phyloP scores from a whole-genome alignment of 306 rosid species.

The Cucurbita moschata region DNA sequence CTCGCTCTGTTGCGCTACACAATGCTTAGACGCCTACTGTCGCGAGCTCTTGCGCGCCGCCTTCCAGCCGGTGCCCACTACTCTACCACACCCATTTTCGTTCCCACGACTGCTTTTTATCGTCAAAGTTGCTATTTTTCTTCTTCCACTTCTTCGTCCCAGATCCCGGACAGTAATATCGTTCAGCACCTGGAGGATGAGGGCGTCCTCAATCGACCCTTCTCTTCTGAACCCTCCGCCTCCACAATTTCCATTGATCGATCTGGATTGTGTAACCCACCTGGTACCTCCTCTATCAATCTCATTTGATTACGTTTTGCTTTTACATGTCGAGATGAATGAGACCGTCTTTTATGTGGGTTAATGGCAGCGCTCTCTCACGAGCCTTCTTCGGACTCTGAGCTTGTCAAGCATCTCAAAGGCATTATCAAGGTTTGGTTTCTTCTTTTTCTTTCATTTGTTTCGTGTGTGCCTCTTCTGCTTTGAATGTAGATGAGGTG shows the following conservation, averaged over 20 bases:
- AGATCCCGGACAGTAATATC: constrained; percentile 9
- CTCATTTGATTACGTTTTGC: constrained; percentile 1
- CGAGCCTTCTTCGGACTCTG: constrained; percentile 29
- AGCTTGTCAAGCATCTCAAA: constrained; percentile 46
- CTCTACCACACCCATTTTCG: background rate
- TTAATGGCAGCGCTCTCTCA: constrained; percentile 31
- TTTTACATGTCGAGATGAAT: background rate
- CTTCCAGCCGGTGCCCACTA: constrained; percentile 1
- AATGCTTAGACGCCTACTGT: constrained; percentile 28
- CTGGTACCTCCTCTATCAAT: constrained; percentile 10
- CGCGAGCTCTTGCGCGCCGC: constrained; percentile 14
- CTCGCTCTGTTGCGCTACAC: background rate
- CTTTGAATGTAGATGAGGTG: background rate
- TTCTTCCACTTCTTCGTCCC: constrained; percentile 22
- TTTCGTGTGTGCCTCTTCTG: background rate
- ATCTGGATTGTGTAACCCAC: constrained; percentile 31
- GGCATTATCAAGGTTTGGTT: constrained; percentile 30
- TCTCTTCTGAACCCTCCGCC: constrained; percentile 18
- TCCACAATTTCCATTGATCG: constrained; percentile 28
- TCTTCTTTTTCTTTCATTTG: background rate
- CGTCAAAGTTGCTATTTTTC: background rate
- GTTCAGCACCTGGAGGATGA: constrained; percentile 17
- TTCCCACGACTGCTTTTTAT: background rate
- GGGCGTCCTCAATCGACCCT: background rate
- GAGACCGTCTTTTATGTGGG: background rate